These are phyloP conservation scores for Polychaeton citri DNA, from an alignment of 2,329 filamentous ascomycete genomes.

Conservation along the genomic window DNA sequence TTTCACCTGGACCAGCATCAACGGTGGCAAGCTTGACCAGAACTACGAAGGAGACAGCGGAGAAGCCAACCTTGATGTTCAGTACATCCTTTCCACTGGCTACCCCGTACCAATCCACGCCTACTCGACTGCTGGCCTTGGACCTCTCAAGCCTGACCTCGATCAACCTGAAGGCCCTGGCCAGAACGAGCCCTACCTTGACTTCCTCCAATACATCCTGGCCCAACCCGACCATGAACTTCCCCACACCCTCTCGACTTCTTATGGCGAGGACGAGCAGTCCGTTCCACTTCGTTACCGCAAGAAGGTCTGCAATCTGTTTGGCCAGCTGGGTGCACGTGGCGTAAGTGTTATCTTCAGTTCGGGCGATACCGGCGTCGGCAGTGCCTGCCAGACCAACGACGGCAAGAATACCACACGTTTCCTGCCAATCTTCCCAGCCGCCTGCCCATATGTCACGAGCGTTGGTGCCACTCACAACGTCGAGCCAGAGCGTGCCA, in stretches of 20 bases:
- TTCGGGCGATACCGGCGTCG: slow-evolving; percentile 49
- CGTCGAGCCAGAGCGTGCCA: slow-evolving; percentile 29
- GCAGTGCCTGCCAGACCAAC: slow-evolving; percentile 32
- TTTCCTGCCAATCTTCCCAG: slow-evolving; percentile 34
- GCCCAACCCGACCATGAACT: slow-evolving; percentile 39
- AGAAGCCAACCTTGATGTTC: slow-evolving; percentile 52
- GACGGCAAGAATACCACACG: slow-evolving; percentile 30
- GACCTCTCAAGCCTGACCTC: slow-evolving; percentile 34
- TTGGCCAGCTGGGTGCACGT: slow-evolving; percentile 50
- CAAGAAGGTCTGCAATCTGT: slow-evolving; percentile 47
- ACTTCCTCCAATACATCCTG: slow-evolving; percentile 46
- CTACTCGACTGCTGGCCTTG: slow-evolving; percentile 43
- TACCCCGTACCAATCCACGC: slow-evolving; percentile 42
- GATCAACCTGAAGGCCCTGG: slow-evolving; percentile 28
- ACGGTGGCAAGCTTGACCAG: slow-evolving; percentile 38
- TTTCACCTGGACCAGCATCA: slow-evolving; percentile 44
- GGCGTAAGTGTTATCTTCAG: slow-evolving; percentile 51
- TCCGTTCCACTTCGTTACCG: slow-evolving; percentile 47
- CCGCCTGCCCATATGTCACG: slow-evolving; percentile 34
- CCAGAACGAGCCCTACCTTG: slow-evolving; percentile 53
- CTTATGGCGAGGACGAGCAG: slow-evolving; percentile 52
- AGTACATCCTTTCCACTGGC: slow-evolving; percentile 45
- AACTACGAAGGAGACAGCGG: slow-evolving; percentile 25
- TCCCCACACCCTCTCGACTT: slow-evolving; percentile 48
- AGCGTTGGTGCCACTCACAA: slow-evolving; percentile 29